A percentile compares a stretch with the other conserved stretches of the same genome.
phyloP scores from a whole-genome alignment of 2,329 filamentous ascomycete genomes.

The Arthrobotrys entomopaga region DNA sequence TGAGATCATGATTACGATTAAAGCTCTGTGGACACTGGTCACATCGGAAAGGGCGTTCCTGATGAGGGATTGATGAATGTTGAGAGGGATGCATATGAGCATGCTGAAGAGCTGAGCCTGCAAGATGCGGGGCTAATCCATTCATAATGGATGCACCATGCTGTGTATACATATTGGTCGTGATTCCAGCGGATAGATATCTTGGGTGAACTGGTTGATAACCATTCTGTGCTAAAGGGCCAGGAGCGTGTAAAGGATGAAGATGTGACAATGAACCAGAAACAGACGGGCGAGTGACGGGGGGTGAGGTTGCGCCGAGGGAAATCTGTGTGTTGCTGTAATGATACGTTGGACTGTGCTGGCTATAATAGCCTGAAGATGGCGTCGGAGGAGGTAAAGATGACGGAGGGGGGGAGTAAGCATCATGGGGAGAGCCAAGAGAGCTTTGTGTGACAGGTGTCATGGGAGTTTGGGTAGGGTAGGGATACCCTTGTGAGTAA shows the following conservation, averaged over 20 bases:
- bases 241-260: conserved; percentile 43
- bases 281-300: conserved; percentile 24
- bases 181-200: conserved; percentile 38
- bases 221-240: conserved; percentile 20
- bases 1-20: conserved; percentile 94
- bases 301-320: conserved; percentile 36
- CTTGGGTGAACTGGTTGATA: conserved; percentile 41
- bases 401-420: conserved; percentile 44
- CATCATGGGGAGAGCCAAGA: conserved; percentile 45
- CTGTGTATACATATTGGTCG: conserved; percentile 44
- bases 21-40: conserved; percentile 92
- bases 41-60: conserved; percentile 93
- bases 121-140: conserved; percentile 37
- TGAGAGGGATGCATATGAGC: conserved; percentile 60
- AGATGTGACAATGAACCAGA: conserved; percentile 35
- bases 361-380: conserved; percentile 45
- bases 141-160: conserved; percentile 55
- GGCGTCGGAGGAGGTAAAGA: conserved; percentile 50
- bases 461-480: conserved; percentile 34
- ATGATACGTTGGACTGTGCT: conserved; percentile 44
- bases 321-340: conserved; percentile 39
- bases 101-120: conserved; percentile 30
- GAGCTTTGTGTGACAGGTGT: conserved; percentile 38
- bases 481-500: conserved; percentile 31
- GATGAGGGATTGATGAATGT: conserved; percentile 64